Conservation (phyloP, 78 protist genomes). For the Planoprotostelium fungivorum region DNA sequence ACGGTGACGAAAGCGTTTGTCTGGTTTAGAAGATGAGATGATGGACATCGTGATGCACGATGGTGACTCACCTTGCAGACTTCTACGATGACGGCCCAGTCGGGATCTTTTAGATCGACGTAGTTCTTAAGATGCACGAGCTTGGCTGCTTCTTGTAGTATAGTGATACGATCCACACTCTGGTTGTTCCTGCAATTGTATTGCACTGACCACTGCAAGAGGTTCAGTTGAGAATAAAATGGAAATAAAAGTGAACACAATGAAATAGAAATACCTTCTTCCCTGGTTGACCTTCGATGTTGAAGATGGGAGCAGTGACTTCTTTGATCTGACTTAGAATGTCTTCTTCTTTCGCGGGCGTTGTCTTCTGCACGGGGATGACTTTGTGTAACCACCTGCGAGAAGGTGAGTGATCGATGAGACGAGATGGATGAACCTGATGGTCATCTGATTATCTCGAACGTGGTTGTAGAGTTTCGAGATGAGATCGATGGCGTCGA, state of each 20-base stretch:
- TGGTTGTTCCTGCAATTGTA: not conserved
- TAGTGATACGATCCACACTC: not conserved
- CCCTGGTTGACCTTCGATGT: not conserved
- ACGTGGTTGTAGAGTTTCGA: not conserved
- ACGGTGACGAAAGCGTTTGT: not conserved
- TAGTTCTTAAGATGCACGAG: not conserved
- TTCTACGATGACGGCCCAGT: not conserved
- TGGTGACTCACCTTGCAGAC: not conserved
- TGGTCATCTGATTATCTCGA: not conserved
- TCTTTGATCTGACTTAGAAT: too few species aligned
- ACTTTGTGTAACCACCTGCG: too few species aligned
- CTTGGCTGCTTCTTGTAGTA: not conserved
- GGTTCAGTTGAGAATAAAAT: not conserved
- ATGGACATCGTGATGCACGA: not conserved
- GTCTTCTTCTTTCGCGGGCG: too few species aligned
- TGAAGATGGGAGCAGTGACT: not conserved
- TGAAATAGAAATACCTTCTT: not conserved
- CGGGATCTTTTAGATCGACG: not conserved
- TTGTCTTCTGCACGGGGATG: too few species aligned
- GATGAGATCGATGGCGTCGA: not conserved
- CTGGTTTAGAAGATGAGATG: not conserved
- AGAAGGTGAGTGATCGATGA: too few species aligned
- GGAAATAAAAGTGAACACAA: not conserved
- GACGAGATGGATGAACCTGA: too few species aligned
- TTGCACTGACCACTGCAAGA: not conserved